Base-by-base conservation (phyloP, 495 filamentous ascomycete genomes). In the Trypethelium eluteriae region DNA sequence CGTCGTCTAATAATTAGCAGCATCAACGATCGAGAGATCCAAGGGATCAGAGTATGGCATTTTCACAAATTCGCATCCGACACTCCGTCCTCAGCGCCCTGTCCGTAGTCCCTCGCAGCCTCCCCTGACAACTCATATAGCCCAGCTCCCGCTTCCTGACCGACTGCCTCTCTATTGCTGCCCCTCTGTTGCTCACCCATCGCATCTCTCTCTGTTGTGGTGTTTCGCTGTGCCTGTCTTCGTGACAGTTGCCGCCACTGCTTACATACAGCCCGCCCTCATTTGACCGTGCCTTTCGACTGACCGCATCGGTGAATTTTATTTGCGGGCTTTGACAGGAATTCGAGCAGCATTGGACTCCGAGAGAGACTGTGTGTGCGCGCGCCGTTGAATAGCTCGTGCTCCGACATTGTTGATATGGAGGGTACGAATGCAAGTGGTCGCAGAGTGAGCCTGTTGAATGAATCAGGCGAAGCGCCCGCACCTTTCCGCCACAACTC, bases 401-500 rank as follows among this genome's bases (percentile, higher is more conserved):
- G 25, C 25, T 25, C 25, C 25, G 25, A 25, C 25, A 25, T 25
- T 53, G 10, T 53, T 53, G 49, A 53, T 41, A 65, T 65, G 63
- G 63, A 65, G 39, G 63, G 63, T 18, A 65, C 41, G 63, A 53
- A 65, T 38, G 16, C 63, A 44, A 38, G 35, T 38, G 63, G 63
- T 49, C 63, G 39, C 2, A 11, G 46, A 50, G 46, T 65, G 18
- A 49, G 39, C 35, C 38, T 65, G 63, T 36, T 65, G 39, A 65
- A 65, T 49, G 63, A 65, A 59, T 59, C 53, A 59, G 62, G 38
- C 38, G 62, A 41, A 47, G 62, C 38, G 62, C 62, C 62, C 62
- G 38, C 62, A 38, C 16, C 38, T 25, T 63, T 41, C 63, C 63
- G 46, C 41, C 39, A 44, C 46, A 32, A 67, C 11, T 73, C 71